phyloP scores from a whole-genome alignment of 768 basidiomycete species.

The Pilatotrama ljubarskyi region DNA sequence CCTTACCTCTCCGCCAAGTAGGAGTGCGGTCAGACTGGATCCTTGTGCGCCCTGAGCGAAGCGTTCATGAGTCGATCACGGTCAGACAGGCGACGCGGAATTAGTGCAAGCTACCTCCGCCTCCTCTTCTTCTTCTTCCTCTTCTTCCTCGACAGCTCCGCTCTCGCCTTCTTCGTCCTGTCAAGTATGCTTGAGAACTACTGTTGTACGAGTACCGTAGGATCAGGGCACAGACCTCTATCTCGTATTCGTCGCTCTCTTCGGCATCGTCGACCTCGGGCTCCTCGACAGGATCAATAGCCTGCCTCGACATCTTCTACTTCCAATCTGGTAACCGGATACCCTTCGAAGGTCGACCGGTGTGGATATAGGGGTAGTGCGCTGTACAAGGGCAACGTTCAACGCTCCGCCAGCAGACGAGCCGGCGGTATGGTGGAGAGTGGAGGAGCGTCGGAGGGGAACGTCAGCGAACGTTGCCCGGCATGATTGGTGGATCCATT shows the following conservation, averaged over 20 bases:
- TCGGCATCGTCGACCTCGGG: slow-evolving; percentile 24
- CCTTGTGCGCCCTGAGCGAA: slow-evolving; percentile 17
- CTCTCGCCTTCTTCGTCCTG: slow-evolving; percentile 30
- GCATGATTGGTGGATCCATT: slow-evolving; percentile 16
- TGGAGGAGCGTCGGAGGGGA: background rate
- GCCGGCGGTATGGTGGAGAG: background rate
- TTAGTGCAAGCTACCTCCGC: slow-evolving; percentile 9
- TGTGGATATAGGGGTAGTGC: background rate
- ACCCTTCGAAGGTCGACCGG: too few relatives aligned
- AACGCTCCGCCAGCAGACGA: background rate
- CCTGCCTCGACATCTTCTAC: slow-evolving; percentile 12
- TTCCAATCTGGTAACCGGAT: background rate
- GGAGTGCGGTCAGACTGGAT: slow-evolving; percentile 29
- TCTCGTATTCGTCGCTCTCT: slow-evolving; percentile 35
- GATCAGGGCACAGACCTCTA: slow-evolving; percentile 14
- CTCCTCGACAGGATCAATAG: slow-evolving; percentile 14
- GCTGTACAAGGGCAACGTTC: background rate
- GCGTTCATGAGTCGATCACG: background rate
- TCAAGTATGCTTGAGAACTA: background rate
- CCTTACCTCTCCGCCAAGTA: slow-evolving; percentile 26
- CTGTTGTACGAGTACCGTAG: too few relatives aligned
- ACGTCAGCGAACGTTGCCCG: slow-evolving; percentile 17
- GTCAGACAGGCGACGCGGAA: background rate
- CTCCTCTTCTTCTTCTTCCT: slow-evolving; percentile 26
- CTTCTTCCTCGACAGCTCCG: slow-evolving; percentile 23